phyloP scores from a whole-genome alignment of 1,139 yeast species.

The Trichomonascaceae sp. region DNA sequence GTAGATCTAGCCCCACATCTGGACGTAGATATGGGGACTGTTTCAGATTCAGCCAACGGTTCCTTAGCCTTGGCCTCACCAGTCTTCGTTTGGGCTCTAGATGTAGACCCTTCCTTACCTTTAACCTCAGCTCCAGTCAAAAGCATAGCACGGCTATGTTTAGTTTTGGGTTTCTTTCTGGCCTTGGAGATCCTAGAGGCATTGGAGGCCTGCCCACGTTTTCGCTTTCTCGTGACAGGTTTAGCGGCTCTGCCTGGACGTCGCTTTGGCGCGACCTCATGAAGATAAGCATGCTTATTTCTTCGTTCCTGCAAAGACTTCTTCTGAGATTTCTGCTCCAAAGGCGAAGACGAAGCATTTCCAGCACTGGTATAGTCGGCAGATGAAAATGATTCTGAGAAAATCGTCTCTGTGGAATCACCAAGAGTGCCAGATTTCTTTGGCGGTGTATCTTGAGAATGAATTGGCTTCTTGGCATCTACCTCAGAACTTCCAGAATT shows the following conservation, averaged over 20 bases:
- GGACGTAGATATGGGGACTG: neutral
- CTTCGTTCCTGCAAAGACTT: neutral
- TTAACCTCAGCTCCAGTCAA: neutral
- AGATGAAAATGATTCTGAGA: neutral
- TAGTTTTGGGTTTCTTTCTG: neutral
- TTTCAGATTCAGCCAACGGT: neutral
- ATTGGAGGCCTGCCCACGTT: neutral
- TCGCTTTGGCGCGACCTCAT: neutral
- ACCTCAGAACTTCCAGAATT: neutral
- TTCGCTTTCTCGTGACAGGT: neutral
- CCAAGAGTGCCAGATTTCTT: neutral
- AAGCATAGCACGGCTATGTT: neutral
- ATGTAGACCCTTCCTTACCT: neutral
- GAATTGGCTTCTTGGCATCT: neutral
- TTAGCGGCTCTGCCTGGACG: neutral
- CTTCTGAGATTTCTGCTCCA: neutral
- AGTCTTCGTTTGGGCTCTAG: neutral
- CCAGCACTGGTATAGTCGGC: neutral
- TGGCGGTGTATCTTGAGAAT: neutral
- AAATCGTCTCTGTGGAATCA: neutral
- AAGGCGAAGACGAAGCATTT: neutral
- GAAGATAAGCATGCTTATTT: neutral
- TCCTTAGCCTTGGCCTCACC: neutral
- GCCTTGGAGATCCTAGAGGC: neutral
- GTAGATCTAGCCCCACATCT: neutral